Evolutionary conservation across 139 green algal genomes (phyloP).

Genomic region (Gonium pectorale): DNA sequence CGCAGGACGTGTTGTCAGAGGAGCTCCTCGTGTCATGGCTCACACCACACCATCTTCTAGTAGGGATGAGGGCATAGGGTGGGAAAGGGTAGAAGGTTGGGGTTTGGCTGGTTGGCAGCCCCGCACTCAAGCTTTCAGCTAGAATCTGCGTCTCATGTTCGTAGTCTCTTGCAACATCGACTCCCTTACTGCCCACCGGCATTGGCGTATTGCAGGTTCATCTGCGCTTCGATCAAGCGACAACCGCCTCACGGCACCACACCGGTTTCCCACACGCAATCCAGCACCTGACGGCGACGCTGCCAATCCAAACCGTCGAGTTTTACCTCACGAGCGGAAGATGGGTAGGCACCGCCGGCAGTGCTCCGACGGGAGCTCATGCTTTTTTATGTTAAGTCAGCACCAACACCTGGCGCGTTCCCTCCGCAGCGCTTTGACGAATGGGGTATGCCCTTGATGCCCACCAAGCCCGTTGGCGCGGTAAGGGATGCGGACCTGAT

Average conservation of each 20-base stretch:
- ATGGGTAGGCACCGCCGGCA: conserved; percentile 50
- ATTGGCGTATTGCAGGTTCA: conserved; percentile 9
- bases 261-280: conserved; percentile 35
- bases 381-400: too few species aligned
- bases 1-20: conserved; percentile 41
- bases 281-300: conserved; percentile 8
- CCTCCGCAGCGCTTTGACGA: conserved; percentile 3
- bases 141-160: too few species aligned
- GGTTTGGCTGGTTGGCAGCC: too few species aligned
- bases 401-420: neutral
- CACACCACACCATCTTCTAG: neutral
- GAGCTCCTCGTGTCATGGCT: conserved; percentile 2
- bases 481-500: too few species aligned
- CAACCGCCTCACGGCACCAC: conserved; percentile 19
- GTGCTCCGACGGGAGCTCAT: too few species aligned
- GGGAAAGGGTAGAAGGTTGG: neutral
- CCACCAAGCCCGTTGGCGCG: conserved; percentile 38
- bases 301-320: conserved; percentile 7
- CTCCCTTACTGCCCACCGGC: too few species aligned
- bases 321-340: conserved; percentile 28
- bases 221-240: conserved; percentile 30
- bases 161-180: too few species aligned
- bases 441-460: conserved; percentile 23
- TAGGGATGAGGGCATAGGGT: neutral
- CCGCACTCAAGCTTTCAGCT: too few species aligned